Evolutionary conservation across 73 alveolate genomes (phyloP).

Genomic region (Breviolum minutum): DNA sequence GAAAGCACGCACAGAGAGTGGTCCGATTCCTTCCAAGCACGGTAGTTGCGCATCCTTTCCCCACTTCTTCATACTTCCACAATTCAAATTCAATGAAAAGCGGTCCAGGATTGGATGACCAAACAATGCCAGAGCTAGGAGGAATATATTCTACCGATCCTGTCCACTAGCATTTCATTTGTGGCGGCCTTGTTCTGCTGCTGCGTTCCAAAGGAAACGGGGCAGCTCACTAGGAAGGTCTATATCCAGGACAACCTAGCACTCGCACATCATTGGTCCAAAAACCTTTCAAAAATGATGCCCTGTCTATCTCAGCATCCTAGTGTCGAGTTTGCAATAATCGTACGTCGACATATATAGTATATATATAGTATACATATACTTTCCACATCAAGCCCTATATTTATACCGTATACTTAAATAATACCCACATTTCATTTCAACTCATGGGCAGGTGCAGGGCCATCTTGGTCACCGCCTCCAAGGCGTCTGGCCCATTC

Average conservation of each 20-base stretch:
- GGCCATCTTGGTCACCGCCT: constrained; percentile 9
- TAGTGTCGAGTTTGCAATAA: too few species aligned
- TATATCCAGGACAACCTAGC: constrained; percentile 31
- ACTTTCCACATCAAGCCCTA: too few species aligned
- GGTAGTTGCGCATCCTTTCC: too few species aligned
- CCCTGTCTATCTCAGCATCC: too few species aligned
- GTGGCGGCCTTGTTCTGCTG: constrained; percentile 43
- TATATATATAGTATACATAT: too few species aligned
- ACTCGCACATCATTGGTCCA: not conserved
- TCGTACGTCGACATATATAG: too few species aligned
- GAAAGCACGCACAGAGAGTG: not conserved
- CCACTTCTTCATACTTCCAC: too few species aligned
- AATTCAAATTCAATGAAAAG: too few species aligned
- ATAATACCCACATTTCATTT: not conserved
- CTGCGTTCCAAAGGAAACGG: constrained; percentile 27
- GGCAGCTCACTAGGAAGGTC: constrained; percentile 21
- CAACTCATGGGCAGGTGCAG: too few species aligned
- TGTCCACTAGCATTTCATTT: not conserved
- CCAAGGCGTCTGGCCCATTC: constrained; percentile 37
- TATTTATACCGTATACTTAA: too few species aligned
- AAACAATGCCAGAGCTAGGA: not conserved
- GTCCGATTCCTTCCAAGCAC: not conserved
- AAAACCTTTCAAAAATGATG: not conserved
- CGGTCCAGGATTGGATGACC: not conserved
- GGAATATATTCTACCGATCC: not conserved